Evolutionary conservation across 2,329 filamentous ascomycete genomes (phyloP), one percentile per base, ranked within the genome.

Genomic region (Dryadomyces quercivorus): DNA sequence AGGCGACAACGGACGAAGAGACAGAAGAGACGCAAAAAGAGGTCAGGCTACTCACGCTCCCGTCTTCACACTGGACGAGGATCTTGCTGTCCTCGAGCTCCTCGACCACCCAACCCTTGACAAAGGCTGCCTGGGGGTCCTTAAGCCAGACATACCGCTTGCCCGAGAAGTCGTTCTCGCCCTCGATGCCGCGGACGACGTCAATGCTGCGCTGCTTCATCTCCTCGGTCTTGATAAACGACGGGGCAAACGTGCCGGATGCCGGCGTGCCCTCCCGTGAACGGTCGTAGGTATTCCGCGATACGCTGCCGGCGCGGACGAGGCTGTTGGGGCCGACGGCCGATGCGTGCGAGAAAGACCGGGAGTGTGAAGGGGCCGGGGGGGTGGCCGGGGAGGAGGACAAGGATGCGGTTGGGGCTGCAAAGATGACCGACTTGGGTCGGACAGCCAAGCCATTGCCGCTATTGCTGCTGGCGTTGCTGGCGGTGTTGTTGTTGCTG

Each of bases 101-200:
- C 64, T 95, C 86, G 21, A 96, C 79, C 13, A 98, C 83, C 81
- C 90, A 92, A 4, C 92, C 94, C 62, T 90, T 88, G 53, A 97
- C 82, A 67, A 98, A 98, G 1, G 93, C 93, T 54, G 79, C 78
- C 63, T 91, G 80, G 1, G 88, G 77, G 70, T 98, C 91, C 69
- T 86, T 88, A 65, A 98, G 75, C 94, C 93, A 98, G 60, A 98
- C 91, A 74, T 97, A 98, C 73, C 93, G 82, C 73, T 94, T 97
- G 55, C 93, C 94, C 0, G 93, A 98, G 69, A 98, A 97, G 75
- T 98, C 93, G 67, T 96, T 97, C 66, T 96, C 92, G 59, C 93
- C 93, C 70, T 98, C 94, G 57, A 96, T 90, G 18, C 88, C 86
- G 51, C 75, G 75, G 16, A 85, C 77, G 12, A 73, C 64, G 59